Evolutionary conservation across 164 flowering plant genomes (phyloP).

Genomic region (Magnolia changhungtana): DNA sequence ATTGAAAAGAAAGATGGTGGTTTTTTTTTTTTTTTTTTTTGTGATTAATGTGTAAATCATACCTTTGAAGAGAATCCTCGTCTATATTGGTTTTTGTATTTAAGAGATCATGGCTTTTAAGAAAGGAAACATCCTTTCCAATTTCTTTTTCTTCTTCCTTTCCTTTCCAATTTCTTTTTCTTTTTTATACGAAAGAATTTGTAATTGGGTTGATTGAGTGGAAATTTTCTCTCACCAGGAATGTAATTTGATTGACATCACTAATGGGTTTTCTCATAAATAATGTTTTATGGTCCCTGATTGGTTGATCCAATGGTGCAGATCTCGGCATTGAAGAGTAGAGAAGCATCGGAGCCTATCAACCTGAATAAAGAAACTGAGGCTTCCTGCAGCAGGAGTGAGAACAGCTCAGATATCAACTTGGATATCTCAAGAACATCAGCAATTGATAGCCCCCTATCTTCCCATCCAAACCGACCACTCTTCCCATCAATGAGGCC

Average conservation of each 20-base stretch:
- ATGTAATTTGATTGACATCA: neutral
- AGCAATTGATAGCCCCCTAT: conserved; percentile 56
- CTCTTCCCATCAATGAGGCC: conserved; percentile 46
- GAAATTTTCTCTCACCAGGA: neutral
- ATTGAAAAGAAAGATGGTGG: neutral
- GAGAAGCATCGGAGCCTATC: conserved; percentile 76
- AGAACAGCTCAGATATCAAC: conserved; percentile 82
- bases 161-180: neutral
- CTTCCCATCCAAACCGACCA: conserved; percentile 36
- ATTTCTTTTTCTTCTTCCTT: neutral
- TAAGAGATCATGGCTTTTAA: neutral
- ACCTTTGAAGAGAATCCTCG: too few relatives aligned
- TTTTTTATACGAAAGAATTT: too few relatives aligned
- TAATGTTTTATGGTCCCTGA: neutral
- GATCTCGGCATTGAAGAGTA: conserved; percentile 72
- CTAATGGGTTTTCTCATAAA: neutral
- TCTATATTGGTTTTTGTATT: neutral
- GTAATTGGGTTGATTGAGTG: neutral
- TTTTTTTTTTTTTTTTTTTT: too few relatives aligned
- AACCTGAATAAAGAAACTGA: conserved; percentile 98
- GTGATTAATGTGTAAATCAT: too few relatives aligned
- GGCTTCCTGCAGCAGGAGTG: conserved; percentile 90
- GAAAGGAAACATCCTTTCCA: neutral
- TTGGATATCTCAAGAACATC: conserved; percentile 70
- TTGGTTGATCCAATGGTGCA: conserved; percentile 27